Evolutionary conservation across 331 rosid genomes (phyloP), one percentile per base, ranked within the genome.

Genomic region (Prunus yedoensis): DNA sequence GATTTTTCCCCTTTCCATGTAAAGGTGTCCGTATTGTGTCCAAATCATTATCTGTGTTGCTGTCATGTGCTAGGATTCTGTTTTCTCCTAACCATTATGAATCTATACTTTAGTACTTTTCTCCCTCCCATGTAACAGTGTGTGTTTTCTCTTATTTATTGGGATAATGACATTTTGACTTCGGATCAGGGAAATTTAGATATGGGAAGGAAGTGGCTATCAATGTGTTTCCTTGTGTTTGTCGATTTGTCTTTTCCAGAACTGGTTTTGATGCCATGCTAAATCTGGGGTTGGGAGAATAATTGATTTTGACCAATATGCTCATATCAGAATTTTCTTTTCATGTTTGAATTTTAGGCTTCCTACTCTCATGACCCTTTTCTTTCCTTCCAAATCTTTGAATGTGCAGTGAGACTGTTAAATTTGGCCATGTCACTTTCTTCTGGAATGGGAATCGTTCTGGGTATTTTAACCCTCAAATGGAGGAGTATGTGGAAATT

Each of bases 361-460:
- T 20, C 50, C 5, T 17, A 13, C 50, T 6, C 12, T 30, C 21
- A 13, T 43, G 28, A 68, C 20, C 13, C 60, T 43, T 3, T 53
- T 32, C 2, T 60, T 50, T 41, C 47, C 53, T 49, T 13, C 8
- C 28, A 43, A 28, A 18, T 25, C 75, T 45, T 21, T 47, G 11
- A 1, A 28, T 20, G 74, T 60, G 79, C 88, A 95, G 98, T 66
- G 98, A 95, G 84, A 95, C 99, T 66, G 99, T 95, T 60, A 92
- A 95, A 58, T 95, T 95, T 74, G 98, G 99, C 53, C 99, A 95
- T 23, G 97, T 95, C 78, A 95, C 99, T 45, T 92, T 95, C 87
- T 92, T 92, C 86, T 95, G 99, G 99, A 95, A 95, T 28, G 98
- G 99, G 66, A 95, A 92, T 77, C 98, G 98, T 23, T 91, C 99